These are phyloP conservation scores for Penicillium sp. DNA, from an alignment of 2,329 filamentous ascomycete genomes.

Conservation along the genomic window DNA sequence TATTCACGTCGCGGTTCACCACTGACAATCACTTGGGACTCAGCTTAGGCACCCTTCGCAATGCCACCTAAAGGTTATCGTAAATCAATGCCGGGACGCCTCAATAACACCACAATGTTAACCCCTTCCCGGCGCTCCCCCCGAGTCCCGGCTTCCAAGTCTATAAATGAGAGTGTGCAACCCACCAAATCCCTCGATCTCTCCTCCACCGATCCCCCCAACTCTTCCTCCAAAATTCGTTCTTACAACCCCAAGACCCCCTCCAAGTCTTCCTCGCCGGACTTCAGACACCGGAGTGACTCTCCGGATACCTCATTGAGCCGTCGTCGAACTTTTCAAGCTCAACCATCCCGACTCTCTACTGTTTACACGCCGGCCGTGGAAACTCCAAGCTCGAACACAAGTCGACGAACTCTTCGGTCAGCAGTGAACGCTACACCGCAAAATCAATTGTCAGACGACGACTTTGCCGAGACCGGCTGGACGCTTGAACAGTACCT, in stretches of 20 bases:
- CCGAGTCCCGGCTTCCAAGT: conserved; percentile 10
- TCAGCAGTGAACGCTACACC: conserved; percentile 13
- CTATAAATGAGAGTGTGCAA: conserved; percentile 2
- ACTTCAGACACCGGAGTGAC: neutral
- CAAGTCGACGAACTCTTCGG: conserved; percentile 15
- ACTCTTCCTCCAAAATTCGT: conserved; percentile 13
- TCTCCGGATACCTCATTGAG: conserved; percentile 13
- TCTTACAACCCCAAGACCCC: conserved; percentile 13
- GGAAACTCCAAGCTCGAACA: conserved; percentile 13
- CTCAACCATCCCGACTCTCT: conserved; percentile 21
- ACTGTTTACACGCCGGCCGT: conserved; percentile 19
- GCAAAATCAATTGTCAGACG: conserved; percentile 7
- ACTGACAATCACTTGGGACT: conserved; percentile 6
- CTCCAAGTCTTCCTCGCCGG: conserved; percentile 5
- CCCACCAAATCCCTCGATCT: conserved; percentile 10
- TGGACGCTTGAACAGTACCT: conserved; percentile 18
- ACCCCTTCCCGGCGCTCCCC: conserved; percentile 20
- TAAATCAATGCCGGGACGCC: conserved; percentile 18
- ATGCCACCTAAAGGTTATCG: conserved; percentile 21
- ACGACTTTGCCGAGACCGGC: conserved; percentile 14
- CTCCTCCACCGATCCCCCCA: conserved; percentile 6
- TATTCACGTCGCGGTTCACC: neutral
- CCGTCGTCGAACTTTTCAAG: conserved; percentile 17
- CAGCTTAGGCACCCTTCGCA: conserved; percentile 6
- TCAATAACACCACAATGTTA: conserved; percentile 9